Base-by-base conservation (phyloP, 495 filamentous ascomycete species). In the Annulohypoxylon nitens region DNA sequence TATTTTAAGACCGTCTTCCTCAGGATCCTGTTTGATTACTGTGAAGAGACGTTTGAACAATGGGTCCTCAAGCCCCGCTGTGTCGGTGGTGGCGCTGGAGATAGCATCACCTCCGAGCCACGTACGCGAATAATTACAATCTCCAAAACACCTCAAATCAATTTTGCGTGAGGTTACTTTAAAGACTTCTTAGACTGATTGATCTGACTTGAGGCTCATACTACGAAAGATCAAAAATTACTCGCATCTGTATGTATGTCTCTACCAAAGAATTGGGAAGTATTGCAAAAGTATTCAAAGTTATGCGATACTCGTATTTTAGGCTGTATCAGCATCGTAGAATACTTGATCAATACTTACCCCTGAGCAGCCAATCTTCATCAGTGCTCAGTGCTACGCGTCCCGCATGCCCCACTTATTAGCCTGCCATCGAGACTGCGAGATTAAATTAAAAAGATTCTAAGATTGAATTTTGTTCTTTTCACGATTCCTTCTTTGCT, bases 331-430 rank as follows among this genome's bases (percentile, higher is more conserved):
- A 8, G 20, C 33, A 34, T 16, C 20, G n/a, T 3, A 12, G 2
- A 39, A 6, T 59, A 59, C 55, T 33, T 16, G 7, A 2, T 6
- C 1, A 2, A 2, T 59, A 59, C 55, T 39, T 59, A 30, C 55
- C 55, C 55, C 55, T 59, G 33, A 20, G 26, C 4, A 11, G 26
- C 9, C 55, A 23, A 41, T 37, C 20, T 43, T 60, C 25, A 14
- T 60, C 36, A 23, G 43, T 61, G 58, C 36, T 20, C 58, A 30
- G 30, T 43, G 39, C 39, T 36, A 26, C 45, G 36, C 54, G 48
- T 65, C 50, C 64, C 55, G 41, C 36, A 33, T n/a, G 10, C 26
- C 33, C 53, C 53, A 36, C 53, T 57, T 36, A 36, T 57, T 36
- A 57, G 53, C 53, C 51, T 36, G 36, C 34, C 64, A 67, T 50